Percentiles rank a stretch among this genome's conserved stretches.
Evolutionary conservation across 495 filamentous ascomycete species (phyloP).

Genomic region (Aspergillus olivimuriae): DNA sequence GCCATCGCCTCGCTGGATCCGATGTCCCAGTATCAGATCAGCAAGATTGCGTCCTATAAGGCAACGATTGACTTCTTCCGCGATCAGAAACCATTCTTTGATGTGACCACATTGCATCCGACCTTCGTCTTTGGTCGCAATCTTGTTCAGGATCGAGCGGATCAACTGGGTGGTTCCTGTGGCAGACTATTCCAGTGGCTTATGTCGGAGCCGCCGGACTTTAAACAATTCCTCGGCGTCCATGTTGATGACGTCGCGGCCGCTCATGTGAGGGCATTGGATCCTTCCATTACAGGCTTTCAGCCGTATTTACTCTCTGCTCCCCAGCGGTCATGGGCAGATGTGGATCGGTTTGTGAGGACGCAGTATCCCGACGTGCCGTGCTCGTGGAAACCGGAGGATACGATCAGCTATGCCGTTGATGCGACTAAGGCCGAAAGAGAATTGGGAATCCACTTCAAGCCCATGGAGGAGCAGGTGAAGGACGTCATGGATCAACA

Average conservation of each 20-base stretch:
- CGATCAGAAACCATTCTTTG: background rate
- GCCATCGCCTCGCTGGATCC: background rate
- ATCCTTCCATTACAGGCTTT: slow-evolving; percentile 5
- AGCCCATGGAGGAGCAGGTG: slow-evolving; percentile 17
- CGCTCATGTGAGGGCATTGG: slow-evolving; percentile 14
- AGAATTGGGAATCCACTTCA: slow-evolving; percentile 24
- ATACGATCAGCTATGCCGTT: slow-evolving; percentile 34
- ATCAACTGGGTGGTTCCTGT: slow-evolving; percentile 8
- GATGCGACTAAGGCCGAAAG: slow-evolving; percentile 46
- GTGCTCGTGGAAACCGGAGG: slow-evolving; percentile 14
- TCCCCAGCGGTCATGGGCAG: slow-evolving; percentile 15
- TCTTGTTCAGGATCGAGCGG: slow-evolving; percentile 8
- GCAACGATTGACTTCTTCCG: slow-evolving; percentile 4
- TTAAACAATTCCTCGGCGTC: slow-evolving; percentile 7
- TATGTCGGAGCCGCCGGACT: slow-evolving; percentile 1
- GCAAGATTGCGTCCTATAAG: slow-evolving; percentile 4
- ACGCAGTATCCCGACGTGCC: slow-evolving; percentile 21
- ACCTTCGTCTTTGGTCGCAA: slow-evolving; percentile 12
- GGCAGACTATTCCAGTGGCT: slow-evolving; percentile 7
- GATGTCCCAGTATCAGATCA: slow-evolving; percentile 1
- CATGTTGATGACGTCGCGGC: slow-evolving; percentile 16
- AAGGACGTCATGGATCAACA: slow-evolving; percentile 29
- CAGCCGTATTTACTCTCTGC: slow-evolving; percentile 16
- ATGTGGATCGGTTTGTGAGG: slow-evolving; percentile 18
- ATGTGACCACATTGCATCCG: slow-evolving; percentile 11